Base-by-base conservation (phyloP, 768 basidiomycete genomes). In the Trametopsis cervina region DNA sequence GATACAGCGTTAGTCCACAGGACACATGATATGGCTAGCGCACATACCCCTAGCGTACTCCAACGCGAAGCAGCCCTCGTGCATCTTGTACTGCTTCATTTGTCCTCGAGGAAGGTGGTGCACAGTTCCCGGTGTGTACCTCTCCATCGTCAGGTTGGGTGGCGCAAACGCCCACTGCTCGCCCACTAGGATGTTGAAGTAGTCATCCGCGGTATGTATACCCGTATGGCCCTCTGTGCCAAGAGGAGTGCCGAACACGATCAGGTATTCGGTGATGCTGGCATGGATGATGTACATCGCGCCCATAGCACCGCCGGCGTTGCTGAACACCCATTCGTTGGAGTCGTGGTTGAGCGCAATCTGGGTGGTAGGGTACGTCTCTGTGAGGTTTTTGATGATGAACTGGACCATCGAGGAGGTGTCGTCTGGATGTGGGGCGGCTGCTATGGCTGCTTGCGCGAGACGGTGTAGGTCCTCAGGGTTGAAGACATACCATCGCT, bases 211-310 rank as follows among this genome's bases (percentile, higher is more conserved):
- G 1, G 90, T 89, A 64, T 97, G 95, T 47, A 95, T 57, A 6
- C 96, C 96, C 12, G 83, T 78, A 62, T 98, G 96, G 2, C 96
- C 96, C 68, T 99, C 96, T 2, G 95, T 98, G 9, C 96, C 96
- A 9, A 97, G 74, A 0, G 96, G 92, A 0, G 94, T 95, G 3
- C 96, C 94, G 54, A 96, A 96, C 57, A 97, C 85, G 63, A 92
- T 92, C 56, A 91, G 78, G 69, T 95, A 99, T 71, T 99, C 96
- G 9, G 95, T 97, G 58, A 99, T 84, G 68, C 82, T 86, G 15
- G 95, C 91, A 60, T 98, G 96, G 54, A 98, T 89, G 67, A 98
- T 77, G 65, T 93, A 96, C 95, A 99, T 97, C 26, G 85, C 85
- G 37, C 93, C 93, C 94, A 95, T 97, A 0, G 93, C 93, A 51